Percentiles rank a stretch among this genome's conserved stretches.
These are phyloP conservation scores for Macaranga tanarius DNA, from an alignment of 441 rosid species.

Conservation along the genomic window DNA sequence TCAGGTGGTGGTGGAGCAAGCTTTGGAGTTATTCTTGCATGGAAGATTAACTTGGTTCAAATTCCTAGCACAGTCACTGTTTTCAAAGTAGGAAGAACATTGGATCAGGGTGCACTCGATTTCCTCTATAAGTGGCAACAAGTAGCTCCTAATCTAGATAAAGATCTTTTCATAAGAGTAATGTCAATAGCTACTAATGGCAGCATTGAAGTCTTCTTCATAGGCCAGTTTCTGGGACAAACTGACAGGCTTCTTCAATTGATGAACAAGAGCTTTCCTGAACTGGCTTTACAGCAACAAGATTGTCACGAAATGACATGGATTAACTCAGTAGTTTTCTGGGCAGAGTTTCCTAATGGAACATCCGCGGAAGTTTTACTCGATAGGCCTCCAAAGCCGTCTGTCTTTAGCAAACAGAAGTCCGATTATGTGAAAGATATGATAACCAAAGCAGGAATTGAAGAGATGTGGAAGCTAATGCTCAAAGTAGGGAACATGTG, in stretches of 20 bases:
- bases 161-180: constrained; percentile 42
- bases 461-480: too few relatives aligned
- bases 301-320: constrained; percentile 51
- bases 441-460: constrained; percentile 30
- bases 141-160: constrained; percentile 38
- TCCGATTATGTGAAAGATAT: constrained; percentile 41
- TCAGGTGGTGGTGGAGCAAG: constrained; percentile 9
- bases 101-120: background rate
- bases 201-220: constrained; percentile 18
- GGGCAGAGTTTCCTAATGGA: constrained; percentile 25
- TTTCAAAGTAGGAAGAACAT: background rate
- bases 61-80: background rate
- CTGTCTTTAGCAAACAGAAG: constrained; percentile 34
- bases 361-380: constrained; percentile 29
- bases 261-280: constrained; percentile 46
- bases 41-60: background rate
- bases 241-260: constrained; percentile 36
- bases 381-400: constrained; percentile 9
- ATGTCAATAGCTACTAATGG: too few relatives aligned
- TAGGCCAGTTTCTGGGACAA: constrained; percentile 46
- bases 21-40: background rate
- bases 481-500: too few relatives aligned
- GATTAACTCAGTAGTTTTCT: constrained; percentile 43
- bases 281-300: constrained; percentile 37
- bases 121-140: constrained; percentile 52